These are phyloP conservation scores for Nissolia schottii DNA, from an alignment of 306 rosid genomes.

Conservation along the genomic window DNA sequence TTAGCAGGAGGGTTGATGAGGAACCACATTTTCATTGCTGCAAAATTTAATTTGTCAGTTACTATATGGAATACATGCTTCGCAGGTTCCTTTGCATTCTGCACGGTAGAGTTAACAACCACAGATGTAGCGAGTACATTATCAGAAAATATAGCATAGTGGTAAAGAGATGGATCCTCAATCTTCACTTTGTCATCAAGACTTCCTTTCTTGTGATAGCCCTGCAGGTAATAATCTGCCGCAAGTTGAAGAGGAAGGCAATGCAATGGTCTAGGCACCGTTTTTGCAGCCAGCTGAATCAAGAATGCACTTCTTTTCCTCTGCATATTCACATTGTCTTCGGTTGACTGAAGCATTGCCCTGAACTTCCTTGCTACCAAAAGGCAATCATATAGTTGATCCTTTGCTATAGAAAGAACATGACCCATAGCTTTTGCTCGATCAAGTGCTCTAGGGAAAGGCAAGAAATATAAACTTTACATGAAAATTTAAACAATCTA, in stretches of 20 bases:
- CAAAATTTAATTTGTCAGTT: constrained; percentile 83
- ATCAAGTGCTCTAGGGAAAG: constrained; percentile 67
- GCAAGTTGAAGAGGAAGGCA: constrained; percentile 89
- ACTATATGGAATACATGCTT: constrained; percentile 92
- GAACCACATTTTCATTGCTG: constrained; percentile 97
- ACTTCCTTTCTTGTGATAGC: constrained; percentile 51
- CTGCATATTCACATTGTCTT: constrained; percentile 58
- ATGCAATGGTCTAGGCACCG: constrained; percentile 82
- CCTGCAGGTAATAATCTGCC: constrained; percentile 71
- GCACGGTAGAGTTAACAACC: constrained; percentile 85
- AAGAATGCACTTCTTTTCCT: constrained; percentile 84
- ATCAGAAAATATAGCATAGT: constrained; percentile 95
- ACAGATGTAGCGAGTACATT: constrained; percentile 93
- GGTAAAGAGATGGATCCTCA: constrained; percentile 79
- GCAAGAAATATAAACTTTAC: constrained; percentile 27
- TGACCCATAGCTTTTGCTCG: constrained; percentile 93
- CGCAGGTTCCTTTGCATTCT: constrained; percentile 80
- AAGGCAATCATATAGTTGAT: constrained; percentile 72
- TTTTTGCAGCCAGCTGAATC: constrained; percentile 93
- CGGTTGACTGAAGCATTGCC: constrained; percentile 87
- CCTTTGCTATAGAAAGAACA: constrained; percentile 80
- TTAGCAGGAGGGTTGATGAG: constrained; percentile 71
- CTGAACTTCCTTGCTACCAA: constrained; percentile 72
- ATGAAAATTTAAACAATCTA: constrained; percentile 30
- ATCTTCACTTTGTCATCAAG: constrained; percentile 49